Conservation (phyloP, 23 red algal species). For the Gracilaria gracilis region DNA sequence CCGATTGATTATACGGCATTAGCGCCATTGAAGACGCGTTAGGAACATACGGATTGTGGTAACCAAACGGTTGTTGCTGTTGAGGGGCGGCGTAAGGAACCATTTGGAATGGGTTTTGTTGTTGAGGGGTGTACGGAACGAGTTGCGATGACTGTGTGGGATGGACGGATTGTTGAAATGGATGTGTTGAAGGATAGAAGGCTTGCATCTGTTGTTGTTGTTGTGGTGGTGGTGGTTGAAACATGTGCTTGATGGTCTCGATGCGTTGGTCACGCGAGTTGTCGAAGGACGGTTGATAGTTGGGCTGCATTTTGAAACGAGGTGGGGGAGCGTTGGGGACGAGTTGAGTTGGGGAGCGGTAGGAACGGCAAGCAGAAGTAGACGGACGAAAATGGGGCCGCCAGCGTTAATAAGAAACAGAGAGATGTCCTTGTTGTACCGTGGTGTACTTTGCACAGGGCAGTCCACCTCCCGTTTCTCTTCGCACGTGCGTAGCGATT, state of each 20-base stretch:
- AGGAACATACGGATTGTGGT: background rate
- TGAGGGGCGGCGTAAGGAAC: background rate
- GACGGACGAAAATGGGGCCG: too few species aligned
- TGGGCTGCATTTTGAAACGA: conserved; percentile 28
- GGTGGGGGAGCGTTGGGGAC: background rate
- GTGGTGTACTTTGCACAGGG: background rate
- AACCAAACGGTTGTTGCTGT: background rate
- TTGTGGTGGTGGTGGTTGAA: background rate
- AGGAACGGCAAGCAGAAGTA: background rate
- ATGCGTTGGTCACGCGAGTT: conserved; percentile 30
- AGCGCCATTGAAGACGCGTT: conserved; percentile 3
- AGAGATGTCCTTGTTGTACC: background rate
- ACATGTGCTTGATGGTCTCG: conserved; percentile 15
- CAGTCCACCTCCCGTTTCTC: background rate
- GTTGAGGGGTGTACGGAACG: conserved; percentile 8
- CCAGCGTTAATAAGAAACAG: background rate
- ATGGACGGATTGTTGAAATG: background rate
- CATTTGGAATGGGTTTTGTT: background rate
- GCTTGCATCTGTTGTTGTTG: background rate
- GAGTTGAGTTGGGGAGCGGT: too few species aligned
- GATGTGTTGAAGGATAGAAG: background rate
- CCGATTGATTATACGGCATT: conserved; percentile 12
- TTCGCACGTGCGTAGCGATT: background rate
- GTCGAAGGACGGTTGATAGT: conserved; percentile 15
- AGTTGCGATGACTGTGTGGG: background rate